Conservation (phyloP, 2,329 filamentous ascomycete species). For the Aspergillus pseudoglaucus region DNA sequence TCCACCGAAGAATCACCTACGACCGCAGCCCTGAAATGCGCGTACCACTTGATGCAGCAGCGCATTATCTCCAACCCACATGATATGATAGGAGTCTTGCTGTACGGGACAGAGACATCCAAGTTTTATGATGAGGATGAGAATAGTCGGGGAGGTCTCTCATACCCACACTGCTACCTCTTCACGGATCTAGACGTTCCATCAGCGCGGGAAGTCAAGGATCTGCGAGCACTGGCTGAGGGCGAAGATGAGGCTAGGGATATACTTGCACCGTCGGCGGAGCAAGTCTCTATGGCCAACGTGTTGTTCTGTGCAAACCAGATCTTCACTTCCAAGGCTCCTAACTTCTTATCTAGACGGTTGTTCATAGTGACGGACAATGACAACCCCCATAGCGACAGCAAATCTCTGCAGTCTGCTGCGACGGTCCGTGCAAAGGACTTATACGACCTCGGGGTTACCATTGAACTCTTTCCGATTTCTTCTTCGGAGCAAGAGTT, state of each 20-base stretch:
- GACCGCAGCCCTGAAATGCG: slow-evolving; percentile 82
- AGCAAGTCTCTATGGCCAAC: slow-evolving; percentile 74
- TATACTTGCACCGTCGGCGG: slow-evolving; percentile 62
- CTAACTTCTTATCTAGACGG: slow-evolving; percentile 86
- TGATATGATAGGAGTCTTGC: slow-evolving; percentile 92
- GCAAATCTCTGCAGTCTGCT: slow-evolving; percentile 66
- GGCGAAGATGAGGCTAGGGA: slow-evolving; percentile 66
- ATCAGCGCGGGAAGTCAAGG: slow-evolving; percentile 77
- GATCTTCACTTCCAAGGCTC: slow-evolving; percentile 88
- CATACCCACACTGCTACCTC: slow-evolving; percentile 88
- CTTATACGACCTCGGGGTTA: slow-evolving; percentile 85
- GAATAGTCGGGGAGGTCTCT: slow-evolving; percentile 49
- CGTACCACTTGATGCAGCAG: slow-evolving; percentile 93
- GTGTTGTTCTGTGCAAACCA: slow-evolving; percentile 93
- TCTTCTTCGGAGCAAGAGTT: slow-evolving; percentile 65
- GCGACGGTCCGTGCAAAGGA: slow-evolving; percentile 88
- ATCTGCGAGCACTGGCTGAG: slow-evolving; percentile 67
- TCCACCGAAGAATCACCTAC: slow-evolving; percentile 70
- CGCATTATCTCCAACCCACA: slow-evolving; percentile 94
- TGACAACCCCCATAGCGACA: slow-evolving; percentile 70
- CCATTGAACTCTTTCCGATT: slow-evolving; percentile 90
- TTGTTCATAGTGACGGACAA: slow-evolving; percentile 96
- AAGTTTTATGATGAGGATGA: slow-evolving; percentile 66
- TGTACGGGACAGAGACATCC: slow-evolving; percentile 84
- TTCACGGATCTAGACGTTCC: slow-evolving; percentile 84